Conservation (phyloP, 139 green algal genomes). For the Marvania coccoides region DNA sequence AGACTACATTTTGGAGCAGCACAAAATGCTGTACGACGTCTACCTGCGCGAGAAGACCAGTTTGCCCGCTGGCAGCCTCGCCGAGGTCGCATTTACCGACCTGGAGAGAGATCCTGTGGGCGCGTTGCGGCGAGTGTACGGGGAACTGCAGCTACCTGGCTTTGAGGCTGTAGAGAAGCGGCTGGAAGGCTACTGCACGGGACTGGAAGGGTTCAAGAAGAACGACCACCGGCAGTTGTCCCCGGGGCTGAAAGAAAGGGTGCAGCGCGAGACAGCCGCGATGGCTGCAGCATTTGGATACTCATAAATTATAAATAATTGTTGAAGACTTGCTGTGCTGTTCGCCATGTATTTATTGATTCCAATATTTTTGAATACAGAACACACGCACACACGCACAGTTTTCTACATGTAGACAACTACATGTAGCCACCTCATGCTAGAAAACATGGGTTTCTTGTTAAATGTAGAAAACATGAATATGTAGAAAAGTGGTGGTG, state of each 20-base stretch:
- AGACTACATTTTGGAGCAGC: conserved; percentile 49
- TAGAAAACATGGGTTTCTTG: too few relatives aligned
- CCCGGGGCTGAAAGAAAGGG: background rate
- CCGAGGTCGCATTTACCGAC: conserved; percentile 42
- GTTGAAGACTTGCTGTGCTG: background rate
- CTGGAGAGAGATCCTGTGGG: conserved; percentile 38
- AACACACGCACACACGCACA: too few relatives aligned
- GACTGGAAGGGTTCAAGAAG: conserved; percentile 42
- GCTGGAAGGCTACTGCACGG: conserved; percentile 19
- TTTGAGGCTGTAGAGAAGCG: conserved; percentile 1
- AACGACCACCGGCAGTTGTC: conserved; percentile 25
- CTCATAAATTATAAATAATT: background rate
- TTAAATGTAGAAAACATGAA: too few relatives aligned
- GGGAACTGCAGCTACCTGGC: conserved; percentile 11
- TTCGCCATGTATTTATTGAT: too few relatives aligned
- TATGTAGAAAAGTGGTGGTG: too few relatives aligned
- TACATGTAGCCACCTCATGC: too few relatives aligned
- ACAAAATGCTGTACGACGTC: conserved; percentile 27
- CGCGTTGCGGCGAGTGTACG: conserved; percentile 36
- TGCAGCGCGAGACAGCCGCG: background rate
- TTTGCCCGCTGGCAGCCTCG: conserved; percentile 9
- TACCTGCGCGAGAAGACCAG: conserved; percentile 19
- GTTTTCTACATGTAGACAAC: too few relatives aligned
- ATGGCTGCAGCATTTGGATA: background rate
- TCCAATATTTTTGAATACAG: too few relatives aligned